Base-by-base conservation (phyloP, 2,329 filamentous ascomycete genomes). In the Onygenales sp. region DNA sequence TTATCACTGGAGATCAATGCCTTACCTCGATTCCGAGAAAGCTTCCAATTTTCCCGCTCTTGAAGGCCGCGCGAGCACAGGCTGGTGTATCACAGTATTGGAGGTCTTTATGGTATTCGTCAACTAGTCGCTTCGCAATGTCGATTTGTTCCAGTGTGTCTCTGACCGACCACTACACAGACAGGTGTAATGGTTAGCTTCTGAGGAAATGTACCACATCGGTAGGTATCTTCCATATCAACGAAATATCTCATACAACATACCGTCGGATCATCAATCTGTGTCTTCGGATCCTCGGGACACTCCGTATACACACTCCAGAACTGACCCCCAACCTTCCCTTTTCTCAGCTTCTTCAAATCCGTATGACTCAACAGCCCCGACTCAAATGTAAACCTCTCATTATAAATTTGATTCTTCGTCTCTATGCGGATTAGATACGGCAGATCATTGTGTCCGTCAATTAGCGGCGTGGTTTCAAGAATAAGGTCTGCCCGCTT, bases 391-490 rank as follows among this genome's bases (percentile, higher is more conserved):
- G 56, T 56, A 41, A 61, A 53, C n/a, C 51, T 57, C 10, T 55
- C 57, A 53, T 61, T 53, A 54, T 66, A 63, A 17, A 68, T 64
- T 45, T 64, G 62, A 38, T 63, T 61, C n/a, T 63, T 47, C 31
- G 61, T 59, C 17, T 60, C 55, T n/a, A 58, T 56, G 10, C 65
- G 57, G 21, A 68, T 57, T 43, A 64, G 49, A 52, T 61, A 60
- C 2, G 64, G 66, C 13, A 67, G 50, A 54, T 68, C 66, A 54
- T 68, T 68, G 51, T 68, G 66, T 0, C 66, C 66, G 55, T 68
- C 66, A 36, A 67, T 64, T 38, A 67, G 47, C 7, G 65, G 64
- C 4, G 62, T 62, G 10, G 55, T 60, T 27, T 49, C 54, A 1
- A 66, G 56, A 32, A 66, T 56, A 21, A 55, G 54, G 45, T 63